Base-by-base conservation (phyloP, 2,329 filamentous ascomycete species). In the Aspergillus brunneoviolaceus region DNA sequence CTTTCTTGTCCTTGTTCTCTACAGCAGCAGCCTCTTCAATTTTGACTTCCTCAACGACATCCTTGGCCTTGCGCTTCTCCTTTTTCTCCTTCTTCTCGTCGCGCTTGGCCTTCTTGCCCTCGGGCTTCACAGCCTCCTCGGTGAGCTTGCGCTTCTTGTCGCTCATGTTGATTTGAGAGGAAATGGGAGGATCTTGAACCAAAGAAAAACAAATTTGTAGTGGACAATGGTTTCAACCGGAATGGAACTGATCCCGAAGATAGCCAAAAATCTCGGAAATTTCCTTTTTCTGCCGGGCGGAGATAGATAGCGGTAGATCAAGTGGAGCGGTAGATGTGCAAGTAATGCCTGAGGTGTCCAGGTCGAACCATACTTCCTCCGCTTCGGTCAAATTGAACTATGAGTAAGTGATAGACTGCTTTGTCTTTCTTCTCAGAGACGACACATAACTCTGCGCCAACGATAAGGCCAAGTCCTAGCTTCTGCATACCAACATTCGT, bases 121-220 rank as follows among this genome's bases (percentile, higher is more conserved):
- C 65, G 2, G 70, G 68, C 60, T 67, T 63, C 55, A 67, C 62
- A 7, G 63, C 49, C 4, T 70, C 67, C 59, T 74, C 68, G n/a
- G 66, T 65, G 64, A 74, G 71, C 68, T 77, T 77, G 69, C 74
- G 74, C 68, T 76, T 75, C 61, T 72, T 76, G 61, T 75, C 73
- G 55, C 70, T 67, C 72, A 76, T 76, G 67, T 58, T 70, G 55
- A 39, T 27, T 45, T 29, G 11, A 1, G 4, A 0, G 35, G 31
- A 51, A 52, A 29, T 45, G 47, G 5, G n/a, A 49, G 48, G 35
- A 5, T 23, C 51, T 29, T 14, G 29, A 45, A 45, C 12, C 1
- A 57, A 49, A 49, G 2, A 59, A 56, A 39, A 49, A 14, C 48
- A 45, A 60, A 51, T 50, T 39, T 39, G 50, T 33, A 50, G 25